Evolutionary conservation across 1,284 basidiomycete genomes (phyloP), one percentile per base, ranked within the genome.

Genomic region (Moesziomyces sp.): DNA sequence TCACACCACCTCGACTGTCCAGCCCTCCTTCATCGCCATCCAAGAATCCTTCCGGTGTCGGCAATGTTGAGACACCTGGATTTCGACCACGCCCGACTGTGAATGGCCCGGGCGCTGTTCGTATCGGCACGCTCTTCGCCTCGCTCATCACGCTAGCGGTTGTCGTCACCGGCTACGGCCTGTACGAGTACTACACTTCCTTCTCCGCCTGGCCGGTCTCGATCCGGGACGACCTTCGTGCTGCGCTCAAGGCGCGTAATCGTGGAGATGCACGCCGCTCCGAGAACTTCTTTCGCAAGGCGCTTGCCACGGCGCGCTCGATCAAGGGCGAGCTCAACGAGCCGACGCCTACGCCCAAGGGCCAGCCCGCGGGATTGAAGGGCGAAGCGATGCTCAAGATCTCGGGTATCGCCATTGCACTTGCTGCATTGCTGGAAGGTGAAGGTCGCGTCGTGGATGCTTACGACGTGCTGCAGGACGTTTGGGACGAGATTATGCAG

Each of bases 141-240:
- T 58, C 57, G 23, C 73, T 84, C 24, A 70, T 76, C 19, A 63
- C 77, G 1, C 61, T 83, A 9, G 83, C 78, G 7, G 46, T 85
- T 18, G 77, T 64, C 6, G 69, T 79, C 5, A 85, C 84, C 5
- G 61, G 63, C 9, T 78, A 79, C 24, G 83, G 84, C 11, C 59
- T 84, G 40, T 84, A 79, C 55, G 73, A 81, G 46, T 85, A 79
- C 62, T 83, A 81, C 60, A 74, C 70, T 21, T 78, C 83, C 14
- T 83, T 85, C 64, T 72, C 62, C 28, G 79, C 80, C 26, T 85
- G 83, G 82, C 84, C 84, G 14, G 57, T 66, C 5, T 74, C 78
- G 52, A 58, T 85, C 18, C 77, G 83, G 9, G 78, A 76, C 26
- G 77, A 83, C 43, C 63, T 85, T 10, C 76, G 84, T 3, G 71